A percentile compares a stretch with the other conserved stretches of the same genome.
Evolutionary conservation across 2,329 filamentous ascomycete genomes (phyloP).

Genomic region (Neofusicoccum ribis): DNA sequence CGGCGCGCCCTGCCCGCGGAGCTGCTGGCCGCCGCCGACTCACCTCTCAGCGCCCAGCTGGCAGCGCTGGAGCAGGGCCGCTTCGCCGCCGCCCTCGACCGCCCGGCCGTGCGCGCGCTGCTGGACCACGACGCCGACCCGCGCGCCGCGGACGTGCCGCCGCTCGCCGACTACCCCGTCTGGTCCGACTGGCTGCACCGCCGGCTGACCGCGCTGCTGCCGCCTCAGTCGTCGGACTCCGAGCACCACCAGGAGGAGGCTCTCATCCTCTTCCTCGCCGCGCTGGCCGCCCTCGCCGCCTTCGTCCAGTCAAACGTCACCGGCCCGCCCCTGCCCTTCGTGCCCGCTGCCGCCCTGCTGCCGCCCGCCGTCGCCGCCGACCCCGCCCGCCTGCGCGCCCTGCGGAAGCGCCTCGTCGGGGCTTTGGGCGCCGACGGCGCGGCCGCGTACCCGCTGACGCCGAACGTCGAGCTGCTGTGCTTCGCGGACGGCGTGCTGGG

Average conservation of each 20-base stretch:
- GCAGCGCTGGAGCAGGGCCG: constrained; percentile 44
- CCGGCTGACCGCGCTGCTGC: background rate
- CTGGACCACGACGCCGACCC: constrained; percentile 38
- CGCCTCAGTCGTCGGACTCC: no score
- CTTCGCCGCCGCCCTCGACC: constrained; percentile 42
- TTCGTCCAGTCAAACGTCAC: constrained; percentile 89
- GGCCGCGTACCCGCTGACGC: constrained; percentile 80
- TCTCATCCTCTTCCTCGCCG: constrained; percentile 55
- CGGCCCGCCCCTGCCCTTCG: constrained; percentile 72
- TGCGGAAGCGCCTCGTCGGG: constrained; percentile 63
- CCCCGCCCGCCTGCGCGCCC: constrained; percentile 35
- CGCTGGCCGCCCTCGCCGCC: constrained; percentile 68
- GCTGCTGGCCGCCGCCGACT: constrained; percentile 25
- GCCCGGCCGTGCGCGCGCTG: constrained; percentile 41
- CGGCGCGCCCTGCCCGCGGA: constrained; percentile 44
- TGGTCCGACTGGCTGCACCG: constrained; percentile 45
- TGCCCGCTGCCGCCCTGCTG: constrained; percentile 51
- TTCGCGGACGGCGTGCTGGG: constrained; percentile 58
- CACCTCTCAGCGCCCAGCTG: constrained; percentile 38
- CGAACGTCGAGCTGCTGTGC: constrained; percentile 79
- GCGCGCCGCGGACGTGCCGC: constrained; percentile 32
- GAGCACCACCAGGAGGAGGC: constrained; percentile 27
- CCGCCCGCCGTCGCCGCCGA: constrained; percentile 47
- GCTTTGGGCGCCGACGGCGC: constrained; percentile 80
- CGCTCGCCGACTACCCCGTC: constrained; percentile 33